These are phyloP conservation scores for Beauveria brongniartii DNA, from an alignment of 2,329 filamentous ascomycete species.

Conservation along the genomic window DNA sequence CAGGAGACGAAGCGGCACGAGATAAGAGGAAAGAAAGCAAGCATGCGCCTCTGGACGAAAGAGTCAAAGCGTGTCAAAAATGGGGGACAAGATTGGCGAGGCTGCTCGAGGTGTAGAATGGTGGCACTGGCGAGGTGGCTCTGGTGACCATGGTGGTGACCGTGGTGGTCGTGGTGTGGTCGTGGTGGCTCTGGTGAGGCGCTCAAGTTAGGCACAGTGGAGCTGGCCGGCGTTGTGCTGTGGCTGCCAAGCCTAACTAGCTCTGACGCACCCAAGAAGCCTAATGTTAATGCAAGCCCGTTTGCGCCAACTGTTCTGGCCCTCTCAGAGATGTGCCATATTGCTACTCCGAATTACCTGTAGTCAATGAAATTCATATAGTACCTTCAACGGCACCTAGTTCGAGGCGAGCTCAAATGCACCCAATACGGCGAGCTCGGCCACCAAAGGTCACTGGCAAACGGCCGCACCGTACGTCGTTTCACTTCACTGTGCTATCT, in stretches of 20 bases:
- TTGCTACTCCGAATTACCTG: no score
- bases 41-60: neutral
- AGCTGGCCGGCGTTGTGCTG: neutral
- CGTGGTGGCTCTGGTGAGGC: neutral
- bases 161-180: no score
- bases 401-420: neutral
- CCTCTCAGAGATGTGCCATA: no score
- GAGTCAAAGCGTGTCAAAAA: conserved; percentile 4
- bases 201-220: neutral
- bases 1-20: neutral
- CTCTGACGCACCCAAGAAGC: neutral
- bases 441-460: neutral
- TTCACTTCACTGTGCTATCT: neutral
- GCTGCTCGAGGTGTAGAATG: neutral
- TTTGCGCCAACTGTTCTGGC: no score
- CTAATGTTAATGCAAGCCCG: no score
- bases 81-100: neutral
- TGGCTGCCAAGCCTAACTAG: neutral
- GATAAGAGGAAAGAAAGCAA: neutral
- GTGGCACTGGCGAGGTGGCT: no score
- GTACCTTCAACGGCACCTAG: no score
- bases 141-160: no score
- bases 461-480: neutral
- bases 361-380: no score
- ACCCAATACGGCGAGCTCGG: neutral